Percentiles rank a stretch among this genome's conserved stretches.
These are phyloP conservation scores for Lagenidium giganteum DNA, from an alignment of 352 stramenopile genomes.

Conservation along the genomic window DNA sequence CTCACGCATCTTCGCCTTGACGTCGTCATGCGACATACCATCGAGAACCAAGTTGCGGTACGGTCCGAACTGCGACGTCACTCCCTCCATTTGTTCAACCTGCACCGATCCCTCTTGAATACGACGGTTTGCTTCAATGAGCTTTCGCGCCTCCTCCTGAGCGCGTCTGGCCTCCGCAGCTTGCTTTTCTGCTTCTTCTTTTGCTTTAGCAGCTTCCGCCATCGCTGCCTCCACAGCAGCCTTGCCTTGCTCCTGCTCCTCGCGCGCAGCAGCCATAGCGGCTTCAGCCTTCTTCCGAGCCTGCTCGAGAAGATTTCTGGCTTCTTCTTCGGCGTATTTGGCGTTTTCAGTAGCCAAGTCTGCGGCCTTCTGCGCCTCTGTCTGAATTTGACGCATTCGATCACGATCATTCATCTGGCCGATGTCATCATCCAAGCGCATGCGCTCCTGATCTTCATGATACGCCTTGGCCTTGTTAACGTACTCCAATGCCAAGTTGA, in stretches of 20 bases:
- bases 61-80: conserved; percentile 48
- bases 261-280: conserved; percentile 72
- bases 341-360: conserved; percentile 76
- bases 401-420: conserved; percentile 74
- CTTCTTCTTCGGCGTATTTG: conserved; percentile 66
- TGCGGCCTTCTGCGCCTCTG: conserved; percentile 71
- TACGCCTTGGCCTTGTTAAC: conserved; percentile 82
- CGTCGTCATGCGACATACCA: conserved; percentile 55
- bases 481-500: conserved; percentile 80
- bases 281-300: conserved; percentile 77
- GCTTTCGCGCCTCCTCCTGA: conserved; percentile 72
- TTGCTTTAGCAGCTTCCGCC: conserved; percentile 69
- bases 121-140: conserved; percentile 82
- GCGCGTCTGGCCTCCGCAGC: conserved; percentile 65
- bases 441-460: conserved; percentile 63
- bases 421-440: conserved; percentile 50
- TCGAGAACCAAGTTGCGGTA: conserved; percentile 75
- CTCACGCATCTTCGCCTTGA: conserved; percentile 73
- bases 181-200: conserved; percentile 80
- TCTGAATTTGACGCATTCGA: conserved; percentile 81
- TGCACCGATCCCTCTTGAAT: conserved; percentile 53
- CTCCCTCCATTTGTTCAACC: conserved; percentile 26
- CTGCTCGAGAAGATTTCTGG: conserved; percentile 65
- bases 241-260: conserved; percentile 77
- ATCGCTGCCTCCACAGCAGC: conserved; percentile 80